Evolutionary conservation across 768 basidiomycete genomes (phyloP).

Genomic region (Tylopilus sp.): DNA sequence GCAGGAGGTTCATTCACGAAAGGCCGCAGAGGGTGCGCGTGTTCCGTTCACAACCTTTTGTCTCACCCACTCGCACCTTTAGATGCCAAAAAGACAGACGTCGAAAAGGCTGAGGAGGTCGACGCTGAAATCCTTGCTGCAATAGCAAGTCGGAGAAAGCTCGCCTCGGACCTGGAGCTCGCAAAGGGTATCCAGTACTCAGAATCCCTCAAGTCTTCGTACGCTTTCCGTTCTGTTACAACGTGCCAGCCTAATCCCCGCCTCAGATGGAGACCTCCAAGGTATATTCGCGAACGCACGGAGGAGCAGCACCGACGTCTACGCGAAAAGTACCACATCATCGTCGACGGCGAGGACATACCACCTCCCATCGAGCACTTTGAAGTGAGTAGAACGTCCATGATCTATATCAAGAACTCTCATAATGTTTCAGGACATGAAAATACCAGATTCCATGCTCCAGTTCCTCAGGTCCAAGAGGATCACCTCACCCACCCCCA

Average conservation of each 20-base stretch:
- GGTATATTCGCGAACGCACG: slow-evolving; percentile 69
- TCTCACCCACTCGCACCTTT: slow-evolving; percentile 1
- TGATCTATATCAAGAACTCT: slow-evolving; percentile 4
- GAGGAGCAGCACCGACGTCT: slow-evolving; percentile 68
- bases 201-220: slow-evolving; percentile 82
- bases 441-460: slow-evolving; percentile 85
- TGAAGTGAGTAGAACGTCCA: slow-evolving; percentile 41
- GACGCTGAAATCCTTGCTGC: slow-evolving; percentile 92
- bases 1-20: slow-evolving; percentile 87
- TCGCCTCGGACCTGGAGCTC: slow-evolving; percentile 89
- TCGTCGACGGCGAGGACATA: slow-evolving; percentile 90
- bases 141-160: slow-evolving; percentile 84
- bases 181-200: slow-evolving; percentile 92
- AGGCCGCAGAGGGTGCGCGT: slow-evolving; percentile 71
- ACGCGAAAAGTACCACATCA: slow-evolving; percentile 89
- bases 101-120: slow-evolving; percentile 81
- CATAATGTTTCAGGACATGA: slow-evolving; percentile 77
- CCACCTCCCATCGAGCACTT: slow-evolving; percentile 94
- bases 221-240: slow-evolving; percentile 21
- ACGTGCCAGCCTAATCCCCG: not conserved
- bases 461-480: slow-evolving; percentile 81
- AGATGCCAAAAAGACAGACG: slow-evolving; percentile 86
- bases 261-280: slow-evolving; percentile 85
- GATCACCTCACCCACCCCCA: slow-evolving; percentile 87
- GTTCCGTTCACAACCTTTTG: not conserved